These are phyloP conservation scores for Nakataea oryzae DNA, from an alignment of 2,329 filamentous ascomycete genomes.

Conservation along the genomic window DNA sequence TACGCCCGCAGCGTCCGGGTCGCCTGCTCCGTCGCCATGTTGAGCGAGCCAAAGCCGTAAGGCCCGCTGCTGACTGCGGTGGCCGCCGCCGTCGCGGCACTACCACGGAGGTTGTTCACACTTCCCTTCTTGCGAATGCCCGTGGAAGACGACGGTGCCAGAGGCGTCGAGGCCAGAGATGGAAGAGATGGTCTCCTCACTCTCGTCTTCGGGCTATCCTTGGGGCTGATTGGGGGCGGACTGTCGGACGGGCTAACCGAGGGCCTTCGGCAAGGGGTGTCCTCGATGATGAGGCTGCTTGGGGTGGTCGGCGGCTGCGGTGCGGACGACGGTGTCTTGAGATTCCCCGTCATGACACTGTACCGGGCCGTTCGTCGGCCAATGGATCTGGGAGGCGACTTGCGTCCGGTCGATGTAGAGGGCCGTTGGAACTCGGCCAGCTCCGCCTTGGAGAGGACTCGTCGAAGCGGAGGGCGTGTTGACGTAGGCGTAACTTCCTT, in stretches of 20 bases:
- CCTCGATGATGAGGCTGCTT: constrained; percentile 28
- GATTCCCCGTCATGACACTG: constrained; percentile 24
- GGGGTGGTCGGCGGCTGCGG: constrained; percentile 20
- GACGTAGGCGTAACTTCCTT: constrained; percentile 34
- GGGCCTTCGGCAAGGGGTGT: constrained; percentile 35
- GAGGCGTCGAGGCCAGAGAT: constrained; percentile 26
- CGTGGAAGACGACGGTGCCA: constrained; percentile 6
- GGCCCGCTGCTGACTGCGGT: constrained; percentile 3
- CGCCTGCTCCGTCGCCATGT: constrained; percentile 53
- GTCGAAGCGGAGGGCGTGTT: constrained; percentile 64
- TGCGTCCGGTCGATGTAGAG: constrained; percentile 32
- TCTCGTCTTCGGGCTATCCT: constrained; percentile 36
- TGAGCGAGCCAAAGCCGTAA: constrained; percentile 42
- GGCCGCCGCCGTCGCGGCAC: not conserved
- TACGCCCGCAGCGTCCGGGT: constrained; percentile 52
- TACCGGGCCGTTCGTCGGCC: constrained; percentile 44
- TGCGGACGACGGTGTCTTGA: constrained; percentile 25
- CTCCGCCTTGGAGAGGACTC: constrained; percentile 79
- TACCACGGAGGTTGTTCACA: constrained; percentile 30
- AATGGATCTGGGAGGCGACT: constrained; percentile 44
- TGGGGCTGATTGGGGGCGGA: constrained; percentile 38
- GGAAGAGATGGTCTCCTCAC: constrained; percentile 45
- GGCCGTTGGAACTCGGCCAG: constrained; percentile 66
- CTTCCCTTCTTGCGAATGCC: constrained; percentile 36
- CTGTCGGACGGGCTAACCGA: constrained; percentile 31